phyloP scores from a whole-genome alignment of 2,329 filamentous ascomycete genomes.

The Neofusicoccum sp. region DNA sequence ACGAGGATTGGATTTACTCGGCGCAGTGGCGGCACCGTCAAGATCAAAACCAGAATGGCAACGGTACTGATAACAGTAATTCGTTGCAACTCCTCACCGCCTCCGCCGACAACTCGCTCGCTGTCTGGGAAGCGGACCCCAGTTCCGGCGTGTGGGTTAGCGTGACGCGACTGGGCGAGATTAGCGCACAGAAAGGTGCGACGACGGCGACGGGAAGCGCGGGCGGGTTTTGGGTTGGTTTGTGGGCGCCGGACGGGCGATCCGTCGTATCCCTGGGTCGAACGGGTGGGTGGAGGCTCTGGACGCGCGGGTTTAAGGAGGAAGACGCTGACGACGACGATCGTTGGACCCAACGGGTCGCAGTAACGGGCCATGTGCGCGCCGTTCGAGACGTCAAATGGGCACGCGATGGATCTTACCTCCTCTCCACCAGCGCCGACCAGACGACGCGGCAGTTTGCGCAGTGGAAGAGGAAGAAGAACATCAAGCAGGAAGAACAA shows the following conservation, averaged over 20 bases:
- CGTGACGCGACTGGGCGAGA: slow-evolving; percentile 82
- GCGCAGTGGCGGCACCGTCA: slow-evolving; percentile 67
- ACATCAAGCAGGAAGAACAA: background rate
- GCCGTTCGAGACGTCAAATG: slow-evolving; percentile 82
- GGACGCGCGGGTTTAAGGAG: slow-evolving; percentile 64
- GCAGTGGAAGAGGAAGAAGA: slow-evolving; percentile 63
- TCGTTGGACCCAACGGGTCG: slow-evolving; percentile 75
- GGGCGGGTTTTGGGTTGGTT: slow-evolving; percentile 92
- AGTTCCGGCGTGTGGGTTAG: slow-evolving; percentile 91
- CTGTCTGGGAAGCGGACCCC: slow-evolving; percentile 87
- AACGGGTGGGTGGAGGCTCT: slow-evolving; percentile 91
- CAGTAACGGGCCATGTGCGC: slow-evolving; percentile 80
- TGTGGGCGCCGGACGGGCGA: slow-evolving; percentile 81
- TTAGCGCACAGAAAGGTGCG: slow-evolving; percentile 91
- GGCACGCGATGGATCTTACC: slow-evolving; percentile 78
- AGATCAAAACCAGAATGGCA: slow-evolving; percentile 22
- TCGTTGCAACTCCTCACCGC: slow-evolving; percentile 79
- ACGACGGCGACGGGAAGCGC: slow-evolving; percentile 95
- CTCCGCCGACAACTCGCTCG: slow-evolving; percentile 92
- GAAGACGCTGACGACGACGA: slow-evolving; percentile 61
- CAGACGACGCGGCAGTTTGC: slow-evolving; percentile 91
- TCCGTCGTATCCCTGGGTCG: slow-evolving; percentile 81
- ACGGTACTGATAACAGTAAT: background rate
- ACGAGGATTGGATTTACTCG: slow-evolving; percentile 98
- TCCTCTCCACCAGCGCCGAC: slow-evolving; percentile 87